Evolutionary conservation across 495 filamentous ascomycete genomes (phyloP), one percentile per base, ranked within the genome.

Genomic region (Penicillium egyptiacum): DNA sequence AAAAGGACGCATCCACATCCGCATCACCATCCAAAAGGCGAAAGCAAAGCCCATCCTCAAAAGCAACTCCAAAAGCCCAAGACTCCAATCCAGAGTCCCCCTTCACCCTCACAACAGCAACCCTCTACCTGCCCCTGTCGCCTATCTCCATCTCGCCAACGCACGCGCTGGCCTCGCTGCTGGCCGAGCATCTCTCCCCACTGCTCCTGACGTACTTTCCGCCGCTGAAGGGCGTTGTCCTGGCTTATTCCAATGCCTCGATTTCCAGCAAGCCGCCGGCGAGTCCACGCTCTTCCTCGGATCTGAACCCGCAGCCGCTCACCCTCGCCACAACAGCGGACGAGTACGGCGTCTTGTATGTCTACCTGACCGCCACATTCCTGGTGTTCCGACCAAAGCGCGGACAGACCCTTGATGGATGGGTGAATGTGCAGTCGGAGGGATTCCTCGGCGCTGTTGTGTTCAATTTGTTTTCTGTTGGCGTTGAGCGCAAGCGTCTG

Each of bases 281-380:
- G 7, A 28, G 39, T 8, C 54, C 68, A 17, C 58, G 73, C 30
- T 54, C 68, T n/a, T 62, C 62, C n/a, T 57, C 66, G 47, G 65
- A 72, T 26, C 63, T 61, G 6, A 75, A 72, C 45, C 70, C 72
- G 10, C 66, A 75, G 58, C 75, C 68, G 23, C 59, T 79, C 37
- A 79, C 83, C 3, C 73, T 86, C 23, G 78, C 82, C 10, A 74
- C 76, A 53, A 75, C 77, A 3, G 76, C 85, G 30, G 80, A 88
- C 69, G 87, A 89, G 70, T 89, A 89, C 70, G 85, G 83, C 1
- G 82, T 81, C 19, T 78, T 78, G 44, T 89, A 82, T 64, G 75
- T 88, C 31, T 92, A 89, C 79, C 75, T 89, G 5, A 90, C 86
- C 0, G 88, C 86, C 0, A 86, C 87, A 17, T 89, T 92, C 71